Evolutionary conservation across 192 early-diverging fungal genomes (phyloP), one percentile per base, ranked within the genome.

Genomic region (Spizellomyces sp.): DNA sequence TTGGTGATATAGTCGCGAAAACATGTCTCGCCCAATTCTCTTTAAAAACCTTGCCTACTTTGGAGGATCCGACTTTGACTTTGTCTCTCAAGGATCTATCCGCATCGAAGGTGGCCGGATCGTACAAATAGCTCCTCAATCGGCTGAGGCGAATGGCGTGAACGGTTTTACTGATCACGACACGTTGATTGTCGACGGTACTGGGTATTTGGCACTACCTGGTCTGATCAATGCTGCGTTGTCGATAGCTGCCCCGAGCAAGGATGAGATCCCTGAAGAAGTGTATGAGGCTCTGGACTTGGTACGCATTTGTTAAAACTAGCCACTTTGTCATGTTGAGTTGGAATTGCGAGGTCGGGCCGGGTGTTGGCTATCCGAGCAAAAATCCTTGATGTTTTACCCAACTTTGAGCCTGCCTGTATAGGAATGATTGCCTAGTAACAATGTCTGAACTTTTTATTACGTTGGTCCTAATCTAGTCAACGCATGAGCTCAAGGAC

Each of bases 141-240:
- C 22, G 54, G 54, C 54, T n/a, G 22, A 4, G 4, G 54, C 6
- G 54, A 7, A 56, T 56, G 7, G 54, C 6, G 27, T 36, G 27
- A 36, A 36, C 27, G 22, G 54, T 22, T 4, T 56, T 6, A 22
- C 54, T 4, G 54, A 56, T 22, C 4, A 56, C n/a, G 54, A 56
- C 22, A 56, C 54, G 4, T 22, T 56, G n/a, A 7, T 56, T 4
- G 41, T 79, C 15, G 81, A 82, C 58, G 66, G 48, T 9, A 27
- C 22, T 6, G 78, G 81, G n/a, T 82, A 75, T 65, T 45, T 82
- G 14, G n/a, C 69, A 9, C 67, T 82, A 5, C 81, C 81, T 36
- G 79, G 70, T 6, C 69, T 82, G 27, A 71, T 82, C 5, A 76
- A 82, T 71, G 73, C 70, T 27, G 79, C 69, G 12, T 36, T 36